A percentile compares a stretch with the other conserved stretches of the same genome.
phyloP scores from a whole-genome alignment of 2,329 filamentous ascomycete species.

The Ceratocystis colombiana region DNA sequence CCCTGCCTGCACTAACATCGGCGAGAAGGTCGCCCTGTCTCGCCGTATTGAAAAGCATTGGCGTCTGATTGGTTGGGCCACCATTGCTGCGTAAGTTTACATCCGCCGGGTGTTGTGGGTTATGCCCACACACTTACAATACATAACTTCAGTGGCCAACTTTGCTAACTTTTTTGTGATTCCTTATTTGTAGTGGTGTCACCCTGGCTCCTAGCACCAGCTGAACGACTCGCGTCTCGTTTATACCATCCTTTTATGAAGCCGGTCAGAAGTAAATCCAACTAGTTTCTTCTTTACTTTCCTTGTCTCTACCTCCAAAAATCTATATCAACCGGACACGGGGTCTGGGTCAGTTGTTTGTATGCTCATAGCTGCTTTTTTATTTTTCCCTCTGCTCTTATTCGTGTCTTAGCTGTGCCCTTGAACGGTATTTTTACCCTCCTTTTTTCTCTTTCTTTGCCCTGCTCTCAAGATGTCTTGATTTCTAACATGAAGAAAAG shows the following conservation, averaged over 20 bases:
- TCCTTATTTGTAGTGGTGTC: constrained; percentile 38
- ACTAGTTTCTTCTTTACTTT: neutral
- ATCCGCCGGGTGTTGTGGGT: neutral
- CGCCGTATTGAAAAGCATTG: constrained; percentile 99
- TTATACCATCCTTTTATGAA: neutral
- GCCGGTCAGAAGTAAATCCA: neutral
- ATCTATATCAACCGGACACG: neutral
- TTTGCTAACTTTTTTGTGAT: constrained; percentile 27
- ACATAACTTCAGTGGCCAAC: constrained; percentile 18
- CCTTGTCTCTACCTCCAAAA: constrained; percentile 2
- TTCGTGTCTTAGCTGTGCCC: constrained; percentile 3
- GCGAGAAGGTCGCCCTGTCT: constrained; percentile 93
- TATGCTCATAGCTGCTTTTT: constrained; percentile 6
- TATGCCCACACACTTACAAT: neutral
- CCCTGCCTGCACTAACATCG: constrained; percentile 91
- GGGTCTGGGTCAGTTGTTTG: constrained; percentile 7
- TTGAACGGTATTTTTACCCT: constrained; percentile 14
- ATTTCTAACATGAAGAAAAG: neutral
- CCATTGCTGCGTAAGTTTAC: constrained; percentile 56
- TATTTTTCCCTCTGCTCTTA: neutral
- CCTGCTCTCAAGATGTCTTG: neutral
- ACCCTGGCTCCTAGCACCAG: constrained; percentile 44
- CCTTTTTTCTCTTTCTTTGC: neutral
- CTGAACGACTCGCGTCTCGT: constrained; percentile 30
- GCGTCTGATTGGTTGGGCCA: constrained; percentile 88